Evolutionary conservation across 2,329 filamentous ascomycete genomes (phyloP).

Genomic region (Phialemoniopsis sp.): DNA sequence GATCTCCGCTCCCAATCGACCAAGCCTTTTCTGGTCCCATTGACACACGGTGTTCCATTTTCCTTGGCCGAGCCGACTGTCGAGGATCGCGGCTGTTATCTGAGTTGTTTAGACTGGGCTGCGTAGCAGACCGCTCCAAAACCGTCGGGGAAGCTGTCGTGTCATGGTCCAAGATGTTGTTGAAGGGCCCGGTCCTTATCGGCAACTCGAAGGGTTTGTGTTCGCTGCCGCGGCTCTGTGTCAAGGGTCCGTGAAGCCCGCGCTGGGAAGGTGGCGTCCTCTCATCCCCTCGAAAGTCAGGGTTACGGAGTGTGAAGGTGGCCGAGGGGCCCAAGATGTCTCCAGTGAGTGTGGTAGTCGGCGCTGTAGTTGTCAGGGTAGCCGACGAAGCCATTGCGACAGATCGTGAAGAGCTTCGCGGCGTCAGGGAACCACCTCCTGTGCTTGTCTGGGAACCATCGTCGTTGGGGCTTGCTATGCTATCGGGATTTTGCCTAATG

Average conservation of each 20-base stretch:
- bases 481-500: conserved; percentile 12
- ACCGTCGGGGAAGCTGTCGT: background rate
- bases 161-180: background rate
- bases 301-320: background rate
- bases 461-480: conserved; percentile 9
- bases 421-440: conserved; percentile 31
- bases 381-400: conserved; percentile 13
- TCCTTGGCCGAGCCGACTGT: conserved; percentile 24
- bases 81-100: background rate
- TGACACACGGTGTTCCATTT: conserved; percentile 35
- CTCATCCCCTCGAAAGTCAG: background rate
- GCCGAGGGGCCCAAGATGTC: too few species aligned
- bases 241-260: too few species aligned
- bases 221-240: background rate
- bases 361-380: conserved; percentile 26
- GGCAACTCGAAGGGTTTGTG: background rate
- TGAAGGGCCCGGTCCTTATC: background rate
- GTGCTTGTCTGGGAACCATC: conserved; percentile 29
- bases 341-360: conserved; percentile 21
- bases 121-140: background rate
- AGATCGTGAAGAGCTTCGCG: conserved; percentile 22
- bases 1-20: conserved; percentile 55
- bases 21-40: conserved; percentile 54
- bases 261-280: conserved; percentile 1
- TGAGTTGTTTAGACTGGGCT: background rate